Base-by-base conservation (phyloP, 768 basidiomycete genomes). In the Tricholoma terreum region DNA sequence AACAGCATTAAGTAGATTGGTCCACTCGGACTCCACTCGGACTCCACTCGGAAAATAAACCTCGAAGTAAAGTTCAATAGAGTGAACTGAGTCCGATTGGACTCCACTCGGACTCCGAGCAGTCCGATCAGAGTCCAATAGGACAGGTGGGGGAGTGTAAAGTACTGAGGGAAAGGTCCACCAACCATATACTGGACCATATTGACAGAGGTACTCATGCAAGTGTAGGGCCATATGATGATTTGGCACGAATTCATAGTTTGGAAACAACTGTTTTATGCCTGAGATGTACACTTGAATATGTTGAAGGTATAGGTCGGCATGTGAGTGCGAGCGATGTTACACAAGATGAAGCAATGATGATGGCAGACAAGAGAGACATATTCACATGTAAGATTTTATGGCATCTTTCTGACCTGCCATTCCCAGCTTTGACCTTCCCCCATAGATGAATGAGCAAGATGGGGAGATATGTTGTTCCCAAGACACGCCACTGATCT, bases 101-200 rank as follows among this genome's bases (percentile, higher is more conserved):
- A n/a, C n/a, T n/a, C n/a, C n/a, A n/a, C n/a, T n/a, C n/a, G n/a
- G n/a, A n/a, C n/a, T n/a, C n/a, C n/a, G n/a, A n/a, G n/a, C n/a
- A n/a, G n/a, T n/a, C n/a, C n/a, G n/a, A n/a, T n/a, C n/a, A n/a
- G n/a, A n/a, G n/a, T n/a, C n/a, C n/a, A n/a, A n/a, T n/a, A n/a
- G n/a, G n/a, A n/a, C n/a, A n/a, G n/a, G n/a, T n/a, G n/a, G n/a
- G n/a, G n/a, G n/a, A n/a, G n/a, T n/a, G n/a, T n/a, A n/a, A n/a
- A n/a, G n/a, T n/a, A n/a, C n/a, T n/a, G n/a, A 62, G 3, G 50
- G 31, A 48, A 64, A 66, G 0, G 52, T 34, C 61, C 63, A 64
- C 57, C 58, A 61, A 0, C 63, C 55, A 24, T 61, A 55, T 24
- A 55, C 40, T 12, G 57, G 62, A 3, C 60, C 56, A 55, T 36